Evolutionary conservation across 768 basidiomycete species (phyloP).

Genomic region (Suillus clintonianus): DNA sequence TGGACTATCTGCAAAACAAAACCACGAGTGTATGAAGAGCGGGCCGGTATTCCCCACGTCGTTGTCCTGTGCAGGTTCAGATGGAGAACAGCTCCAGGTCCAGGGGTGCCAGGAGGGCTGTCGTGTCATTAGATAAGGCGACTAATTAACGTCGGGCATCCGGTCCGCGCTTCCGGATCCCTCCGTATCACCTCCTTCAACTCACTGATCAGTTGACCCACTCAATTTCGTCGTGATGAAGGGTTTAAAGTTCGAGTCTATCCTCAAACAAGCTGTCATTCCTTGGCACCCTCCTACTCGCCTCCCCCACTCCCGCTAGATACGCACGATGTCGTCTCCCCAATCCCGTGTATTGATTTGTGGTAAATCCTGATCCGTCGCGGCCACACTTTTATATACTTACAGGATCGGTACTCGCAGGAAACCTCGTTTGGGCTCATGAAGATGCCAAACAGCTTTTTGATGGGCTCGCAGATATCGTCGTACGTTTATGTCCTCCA

Average conservation of each 20-base stretch:
- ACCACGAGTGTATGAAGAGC: no score
- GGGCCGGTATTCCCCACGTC: no score
- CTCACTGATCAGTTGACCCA: not conserved
- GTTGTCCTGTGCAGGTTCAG: no score
- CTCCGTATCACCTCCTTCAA: not conserved
- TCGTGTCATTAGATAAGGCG: no score
- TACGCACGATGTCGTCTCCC: slow-evolving; percentile 14
- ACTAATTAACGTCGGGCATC: not conserved
- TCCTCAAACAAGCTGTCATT: not conserved
- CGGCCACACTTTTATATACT: not conserved
- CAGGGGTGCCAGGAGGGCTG: no score
- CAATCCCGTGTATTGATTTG: slow-evolving; percentile 35
- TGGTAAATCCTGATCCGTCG: slow-evolving; percentile 22
- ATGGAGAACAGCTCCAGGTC: no score
- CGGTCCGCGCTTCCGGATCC: not conserved
- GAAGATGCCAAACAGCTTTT: slow-evolving; percentile 70
- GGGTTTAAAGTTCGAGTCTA: not conserved
- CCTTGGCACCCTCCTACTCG: not conserved
- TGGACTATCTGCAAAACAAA: no score
- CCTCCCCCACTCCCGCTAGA: not conserved
- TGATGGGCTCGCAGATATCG: slow-evolving; percentile 66
- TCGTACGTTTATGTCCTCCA: slow-evolving; percentile 53
- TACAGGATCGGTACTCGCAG: slow-evolving; percentile 34
- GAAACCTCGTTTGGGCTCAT: slow-evolving; percentile 78
- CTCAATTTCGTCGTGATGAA: not conserved